A percentile compares a stretch with the other conserved stretches of the same genome.
These are phyloP conservation scores for Pseudogymnoascus sp. DNA, from an alignment of 2,329 filamentous ascomycete genomes.

Conservation along the genomic window DNA sequence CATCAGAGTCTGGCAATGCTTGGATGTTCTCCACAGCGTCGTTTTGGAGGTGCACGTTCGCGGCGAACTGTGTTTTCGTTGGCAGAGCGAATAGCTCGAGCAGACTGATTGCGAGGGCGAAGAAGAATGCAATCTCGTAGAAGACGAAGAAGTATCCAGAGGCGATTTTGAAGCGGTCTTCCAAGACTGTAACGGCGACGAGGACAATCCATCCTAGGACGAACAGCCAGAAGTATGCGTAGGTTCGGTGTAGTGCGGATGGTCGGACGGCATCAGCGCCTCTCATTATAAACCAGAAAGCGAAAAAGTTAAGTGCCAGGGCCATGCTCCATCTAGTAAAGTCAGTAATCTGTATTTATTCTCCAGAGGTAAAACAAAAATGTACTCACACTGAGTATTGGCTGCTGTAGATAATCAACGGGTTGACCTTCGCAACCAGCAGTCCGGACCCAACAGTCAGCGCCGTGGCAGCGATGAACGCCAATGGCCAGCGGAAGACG, in stretches of 20 bases:
- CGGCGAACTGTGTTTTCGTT: constrained; percentile 61
- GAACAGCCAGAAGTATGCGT: constrained; percentile 79
- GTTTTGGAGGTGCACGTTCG: constrained; percentile 45
- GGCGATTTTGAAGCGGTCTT: constrained; percentile 63
- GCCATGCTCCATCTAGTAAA: constrained; percentile 67
- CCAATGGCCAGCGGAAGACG: constrained; percentile 74
- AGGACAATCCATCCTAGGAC: constrained; percentile 64
- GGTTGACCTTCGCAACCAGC: constrained; percentile 74
- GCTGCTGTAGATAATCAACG: constrained; percentile 84
- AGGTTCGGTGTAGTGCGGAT: constrained; percentile 76
- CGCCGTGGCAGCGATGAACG: constrained; percentile 59
- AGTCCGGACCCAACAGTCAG: constrained; percentile 67
- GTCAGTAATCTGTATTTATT: constrained; percentile 15
- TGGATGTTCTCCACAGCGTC: constrained; percentile 35
- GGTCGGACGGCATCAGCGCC: constrained; percentile 74
- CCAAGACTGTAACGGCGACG: constrained; percentile 65
- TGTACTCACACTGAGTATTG: constrained; percentile 61
- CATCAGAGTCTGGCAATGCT: constrained; percentile 27
- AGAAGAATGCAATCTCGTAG: constrained; percentile 66
- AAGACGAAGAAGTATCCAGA: constrained; percentile 77
- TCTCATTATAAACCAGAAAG: constrained; percentile 75
- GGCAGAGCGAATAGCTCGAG: constrained; percentile 73
- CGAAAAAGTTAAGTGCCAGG: constrained; percentile 68
- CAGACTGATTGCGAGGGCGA: constrained; percentile 67
- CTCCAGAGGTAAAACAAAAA: background rate